Evolutionary conservation across 2,329 filamentous ascomycete genomes (phyloP).

Genomic region (Ceratocystis cubensis): DNA sequence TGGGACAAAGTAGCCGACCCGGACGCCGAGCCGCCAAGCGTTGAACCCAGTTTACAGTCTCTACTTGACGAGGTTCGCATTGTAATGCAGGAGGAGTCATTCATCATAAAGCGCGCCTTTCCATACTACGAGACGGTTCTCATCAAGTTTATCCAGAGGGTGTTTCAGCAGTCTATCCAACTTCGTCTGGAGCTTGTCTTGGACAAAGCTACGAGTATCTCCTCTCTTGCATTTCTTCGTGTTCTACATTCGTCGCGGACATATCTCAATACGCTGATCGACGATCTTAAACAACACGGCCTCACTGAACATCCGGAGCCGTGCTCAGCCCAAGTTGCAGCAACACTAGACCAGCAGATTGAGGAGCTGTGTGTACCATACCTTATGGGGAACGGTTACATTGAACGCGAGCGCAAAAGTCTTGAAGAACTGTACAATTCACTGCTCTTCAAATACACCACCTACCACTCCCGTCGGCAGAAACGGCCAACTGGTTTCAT

Average conservation of each 20-base stretch:
- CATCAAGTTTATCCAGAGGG: constrained; percentile 81
- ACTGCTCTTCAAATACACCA: constrained; percentile 86
- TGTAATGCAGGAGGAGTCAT: constrained; percentile 92
- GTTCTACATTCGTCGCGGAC: constrained; percentile 81
- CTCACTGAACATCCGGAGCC: constrained; percentile 91
- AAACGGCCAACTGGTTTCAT: constrained; percentile 88
- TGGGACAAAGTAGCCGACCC: constrained; percentile 94
- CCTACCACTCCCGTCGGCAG: constrained; percentile 81
- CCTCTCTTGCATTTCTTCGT: constrained; percentile 79
- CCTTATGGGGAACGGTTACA: constrained; percentile 55
- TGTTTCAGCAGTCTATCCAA: constrained; percentile 97
- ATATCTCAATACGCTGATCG: constrained; percentile 76
- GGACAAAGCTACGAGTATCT: constrained; percentile 85
- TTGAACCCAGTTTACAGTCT: constrained; percentile 85
- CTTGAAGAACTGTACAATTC: constrained; percentile 79
- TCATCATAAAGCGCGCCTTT: constrained; percentile 92
- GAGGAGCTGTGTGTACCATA: constrained; percentile 67
- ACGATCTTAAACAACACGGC: constrained; percentile 87
- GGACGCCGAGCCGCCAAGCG: constrained; percentile 77
- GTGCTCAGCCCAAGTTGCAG: constrained; percentile 71
- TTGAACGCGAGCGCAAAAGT: constrained; percentile 55
- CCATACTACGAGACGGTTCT: constrained; percentile 93
- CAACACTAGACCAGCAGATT: constrained; percentile 59
- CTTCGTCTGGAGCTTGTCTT: constrained; percentile 90
- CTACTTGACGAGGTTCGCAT: constrained; percentile 89